Conservation (phyloP, 2,329 filamentous ascomycete species). For the Aspergillus oerlinghausenensis region DNA sequence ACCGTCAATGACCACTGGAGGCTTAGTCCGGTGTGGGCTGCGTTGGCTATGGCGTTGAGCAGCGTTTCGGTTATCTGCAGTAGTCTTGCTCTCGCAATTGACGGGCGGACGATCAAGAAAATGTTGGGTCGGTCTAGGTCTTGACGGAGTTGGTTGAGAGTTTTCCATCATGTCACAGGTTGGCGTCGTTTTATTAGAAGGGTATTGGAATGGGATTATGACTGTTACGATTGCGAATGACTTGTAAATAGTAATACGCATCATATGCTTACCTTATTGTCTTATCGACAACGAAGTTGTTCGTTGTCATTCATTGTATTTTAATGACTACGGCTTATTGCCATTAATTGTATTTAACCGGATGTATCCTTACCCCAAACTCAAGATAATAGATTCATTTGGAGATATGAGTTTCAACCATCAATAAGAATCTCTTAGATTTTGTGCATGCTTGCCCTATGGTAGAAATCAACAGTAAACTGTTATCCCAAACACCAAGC, state of each 20-base stretch:
- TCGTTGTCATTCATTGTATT: background rate
- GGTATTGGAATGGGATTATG: background rate
- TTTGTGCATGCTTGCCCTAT: background rate
- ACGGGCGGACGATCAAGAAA: constrained; percentile 20
- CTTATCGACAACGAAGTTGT: no score
- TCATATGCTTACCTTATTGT: background rate
- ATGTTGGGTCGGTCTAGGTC: constrained; percentile 11
- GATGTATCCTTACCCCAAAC: no score
- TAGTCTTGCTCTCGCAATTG: constrained; percentile 65
- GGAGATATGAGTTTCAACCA: background rate
- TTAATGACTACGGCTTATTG: no score
- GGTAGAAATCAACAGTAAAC: no score
- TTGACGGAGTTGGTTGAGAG: background rate
- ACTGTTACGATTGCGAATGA: background rate
- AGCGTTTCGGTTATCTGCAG: constrained; percentile 84
- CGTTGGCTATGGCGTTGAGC: constrained; percentile 86
- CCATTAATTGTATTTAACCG: no score
- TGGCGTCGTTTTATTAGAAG: background rate
- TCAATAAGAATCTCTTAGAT: background rate
- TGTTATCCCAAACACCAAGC: background rate
- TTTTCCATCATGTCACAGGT: no score
- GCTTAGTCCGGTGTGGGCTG: constrained; percentile 65
- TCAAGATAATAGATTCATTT: background rate
- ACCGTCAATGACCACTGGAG: constrained; percentile 39
- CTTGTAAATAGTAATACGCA: background rate